phyloP scores from a whole-genome alignment of 257 asterid genomes.

The Nicotiana tabacum region DNA sequence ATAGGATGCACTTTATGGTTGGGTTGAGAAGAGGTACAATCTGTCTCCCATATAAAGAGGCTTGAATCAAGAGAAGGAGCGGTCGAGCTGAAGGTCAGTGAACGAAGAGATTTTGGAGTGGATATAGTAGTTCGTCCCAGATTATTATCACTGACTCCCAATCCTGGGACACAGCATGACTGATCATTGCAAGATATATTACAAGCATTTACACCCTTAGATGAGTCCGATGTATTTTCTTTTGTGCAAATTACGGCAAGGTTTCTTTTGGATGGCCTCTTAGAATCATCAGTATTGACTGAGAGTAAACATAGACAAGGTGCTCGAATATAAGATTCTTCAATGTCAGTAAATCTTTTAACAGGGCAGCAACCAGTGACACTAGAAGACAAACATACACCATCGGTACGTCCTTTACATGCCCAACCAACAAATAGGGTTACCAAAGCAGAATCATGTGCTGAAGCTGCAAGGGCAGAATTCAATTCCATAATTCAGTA shows the following conservation, averaged over 20 bases:
- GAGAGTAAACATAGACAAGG: conserved; percentile 30
- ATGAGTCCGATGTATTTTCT: conserved; percentile 5
- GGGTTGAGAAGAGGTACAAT: conserved; percentile 17
- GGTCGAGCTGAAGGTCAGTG: conserved; percentile 28
- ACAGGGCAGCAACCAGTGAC: conserved; percentile 31
- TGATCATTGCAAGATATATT: conserved; percentile 21
- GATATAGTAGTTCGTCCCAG: conserved; percentile 28
- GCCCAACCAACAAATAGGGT: conserved; percentile 49
- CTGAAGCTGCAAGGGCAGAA: conserved; percentile 35
- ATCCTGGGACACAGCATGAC: conserved; percentile 46
- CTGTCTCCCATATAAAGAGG: conserved; percentile 44
- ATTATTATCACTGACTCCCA: conserved; percentile 34
- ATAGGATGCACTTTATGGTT: conserved; percentile 31
- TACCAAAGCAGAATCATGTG: conserved; percentile 34
- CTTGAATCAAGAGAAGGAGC: conserved; percentile 50
- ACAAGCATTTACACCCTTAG: conserved; percentile 13
- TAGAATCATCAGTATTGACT: conserved; percentile 19
- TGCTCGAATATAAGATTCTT: conserved; percentile 23
- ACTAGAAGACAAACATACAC: conserved; percentile 39
- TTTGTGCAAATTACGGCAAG: conserved; percentile 13
- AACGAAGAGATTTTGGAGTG: conserved; percentile 31
- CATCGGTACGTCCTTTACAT: conserved; percentile 36
- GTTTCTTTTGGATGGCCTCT: conserved; percentile 28
- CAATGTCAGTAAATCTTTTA: conserved; percentile 17
- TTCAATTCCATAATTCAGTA: conserved; percentile 11